These are phyloP conservation scores for Coffea eugenioides DNA, from an alignment of 257 asterid species.

Conservation along the genomic window DNA sequence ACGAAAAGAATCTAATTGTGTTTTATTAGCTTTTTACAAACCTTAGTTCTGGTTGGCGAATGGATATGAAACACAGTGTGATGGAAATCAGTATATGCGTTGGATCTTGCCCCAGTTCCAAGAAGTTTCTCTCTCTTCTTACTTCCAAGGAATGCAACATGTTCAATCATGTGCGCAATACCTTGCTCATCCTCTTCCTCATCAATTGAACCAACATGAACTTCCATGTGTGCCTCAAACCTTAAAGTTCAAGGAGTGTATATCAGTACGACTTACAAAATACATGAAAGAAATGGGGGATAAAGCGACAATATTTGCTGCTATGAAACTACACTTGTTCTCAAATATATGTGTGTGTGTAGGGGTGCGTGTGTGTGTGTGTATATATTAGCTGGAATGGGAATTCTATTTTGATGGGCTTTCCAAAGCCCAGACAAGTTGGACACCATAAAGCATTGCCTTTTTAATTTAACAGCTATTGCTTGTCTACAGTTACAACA, in stretches of 20 bases:
- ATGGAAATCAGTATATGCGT: constrained; percentile 98
- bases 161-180: constrained; percentile 99
- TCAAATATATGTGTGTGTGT: background rate
- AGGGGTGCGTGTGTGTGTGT: too few relatives aligned
- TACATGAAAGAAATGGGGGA: background rate
- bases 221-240: constrained; percentile 99
- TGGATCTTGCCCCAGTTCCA: constrained; percentile 98
- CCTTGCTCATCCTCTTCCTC: constrained; percentile 99
- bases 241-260: constrained; percentile 41
- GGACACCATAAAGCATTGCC: too few relatives aligned
- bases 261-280: constrained; percentile 3
- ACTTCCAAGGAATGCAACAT: constrained; percentile 99
- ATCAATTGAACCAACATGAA: constrained; percentile 95
- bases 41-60: constrained; percentile 93
- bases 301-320: background rate
- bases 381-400: too few relatives aligned
- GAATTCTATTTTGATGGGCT: too few relatives aligned
- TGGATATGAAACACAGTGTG: constrained; percentile 99
- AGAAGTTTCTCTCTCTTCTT: constrained; percentile 99
- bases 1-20: too few relatives aligned
- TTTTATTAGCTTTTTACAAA: constrained; percentile 17
- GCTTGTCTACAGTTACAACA: too few relatives aligned
- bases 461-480: too few relatives aligned
- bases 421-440: too few relatives aligned
- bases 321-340: background rate